phyloP scores from a whole-genome alignment of 805 yeast genomes.

The Candida ficus region DNA sequence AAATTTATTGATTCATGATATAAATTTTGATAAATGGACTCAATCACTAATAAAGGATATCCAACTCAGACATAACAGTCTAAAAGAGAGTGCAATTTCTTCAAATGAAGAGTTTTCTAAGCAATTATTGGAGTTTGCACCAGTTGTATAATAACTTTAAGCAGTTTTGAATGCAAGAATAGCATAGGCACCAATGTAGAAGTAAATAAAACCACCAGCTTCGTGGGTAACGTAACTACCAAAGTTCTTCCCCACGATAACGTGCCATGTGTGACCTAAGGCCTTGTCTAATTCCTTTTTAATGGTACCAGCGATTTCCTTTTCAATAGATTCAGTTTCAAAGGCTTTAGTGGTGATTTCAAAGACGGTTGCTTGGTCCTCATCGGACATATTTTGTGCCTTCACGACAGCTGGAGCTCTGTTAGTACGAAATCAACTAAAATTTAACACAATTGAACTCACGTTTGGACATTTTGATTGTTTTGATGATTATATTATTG shows the following conservation, averaged over 20 bases:
- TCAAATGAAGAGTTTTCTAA: conserved; percentile 1
- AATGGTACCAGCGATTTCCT: conserved; percentile 60
- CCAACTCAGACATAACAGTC: not conserved
- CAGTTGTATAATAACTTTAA: not conserved
- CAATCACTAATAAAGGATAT: conserved; percentile 1
- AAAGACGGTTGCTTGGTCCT: conserved; percentile 45
- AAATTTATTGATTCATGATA: conserved; percentile 7
- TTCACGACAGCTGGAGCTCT: conserved; percentile 18
- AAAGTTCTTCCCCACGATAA: conserved; percentile 72
- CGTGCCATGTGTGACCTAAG: conserved; percentile 76
- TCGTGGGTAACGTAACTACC: conserved; percentile 80
- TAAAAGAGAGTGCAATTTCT: not conserved
- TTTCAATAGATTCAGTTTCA: conserved; percentile 40
- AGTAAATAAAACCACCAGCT: conserved; percentile 65
- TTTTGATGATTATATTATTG: not conserved
- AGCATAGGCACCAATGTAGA: conserved; percentile 65
- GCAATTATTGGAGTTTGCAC: conserved; percentile 4
- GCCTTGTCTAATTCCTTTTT: conserved; percentile 60
- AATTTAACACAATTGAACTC: too few species aligned
- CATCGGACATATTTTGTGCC: conserved; percentile 33
- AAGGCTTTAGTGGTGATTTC: conserved; percentile 42
- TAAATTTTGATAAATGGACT: conserved; percentile 5
- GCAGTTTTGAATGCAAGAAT: conserved; percentile 66
- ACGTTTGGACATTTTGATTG: conserved; percentile 2
- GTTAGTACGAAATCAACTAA: too few species aligned